Evolutionary conservation across 805 yeast genomes (phyloP).

Genomic region (Hanseniaspora hatyaiensis): DNA sequence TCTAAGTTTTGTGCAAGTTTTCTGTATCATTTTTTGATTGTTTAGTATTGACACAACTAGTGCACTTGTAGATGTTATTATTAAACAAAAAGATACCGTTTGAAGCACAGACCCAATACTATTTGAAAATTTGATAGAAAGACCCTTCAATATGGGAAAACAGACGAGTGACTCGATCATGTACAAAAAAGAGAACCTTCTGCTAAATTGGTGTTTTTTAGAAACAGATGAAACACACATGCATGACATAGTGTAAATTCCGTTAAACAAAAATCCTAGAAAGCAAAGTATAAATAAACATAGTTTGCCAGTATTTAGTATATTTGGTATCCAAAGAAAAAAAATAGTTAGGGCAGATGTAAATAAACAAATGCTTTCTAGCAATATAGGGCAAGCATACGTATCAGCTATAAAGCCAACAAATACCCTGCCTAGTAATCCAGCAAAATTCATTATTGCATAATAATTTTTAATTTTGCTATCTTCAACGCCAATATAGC

Average conservation of each 20-base stretch:
- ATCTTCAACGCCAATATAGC: constrained; percentile 36
- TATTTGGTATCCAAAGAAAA: constrained; percentile 37
- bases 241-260: constrained; percentile 47
- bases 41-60: no score
- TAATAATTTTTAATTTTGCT: constrained; percentile 30
- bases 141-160: constrained; percentile 41
- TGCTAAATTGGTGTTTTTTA: constrained; percentile 43
- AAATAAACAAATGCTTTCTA: constrained; percentile 32
- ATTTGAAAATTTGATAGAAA: constrained; percentile 35
- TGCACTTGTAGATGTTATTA: no score
- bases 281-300: constrained; percentile 35
- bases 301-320: constrained; percentile 27
- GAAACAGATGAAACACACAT: constrained; percentile 51
- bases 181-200: constrained; percentile 47
- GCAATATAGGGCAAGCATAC: constrained; percentile 42
- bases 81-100: no score
- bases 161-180: constrained; percentile 43
- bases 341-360: constrained; percentile 31
- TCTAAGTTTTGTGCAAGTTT: no score
- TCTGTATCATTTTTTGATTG: no score
- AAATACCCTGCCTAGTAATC: constrained; percentile 37
- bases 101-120: constrained; percentile 29
- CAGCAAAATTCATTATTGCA: constrained; percentile 36
- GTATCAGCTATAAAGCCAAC: constrained; percentile 38
- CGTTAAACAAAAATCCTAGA: constrained; percentile 47